A percentile compares a stretch with the other conserved stretches of the same genome.
phyloP scores from a whole-genome alignment of 2,329 filamentous ascomycete genomes.

The Penicillium sp. region DNA sequence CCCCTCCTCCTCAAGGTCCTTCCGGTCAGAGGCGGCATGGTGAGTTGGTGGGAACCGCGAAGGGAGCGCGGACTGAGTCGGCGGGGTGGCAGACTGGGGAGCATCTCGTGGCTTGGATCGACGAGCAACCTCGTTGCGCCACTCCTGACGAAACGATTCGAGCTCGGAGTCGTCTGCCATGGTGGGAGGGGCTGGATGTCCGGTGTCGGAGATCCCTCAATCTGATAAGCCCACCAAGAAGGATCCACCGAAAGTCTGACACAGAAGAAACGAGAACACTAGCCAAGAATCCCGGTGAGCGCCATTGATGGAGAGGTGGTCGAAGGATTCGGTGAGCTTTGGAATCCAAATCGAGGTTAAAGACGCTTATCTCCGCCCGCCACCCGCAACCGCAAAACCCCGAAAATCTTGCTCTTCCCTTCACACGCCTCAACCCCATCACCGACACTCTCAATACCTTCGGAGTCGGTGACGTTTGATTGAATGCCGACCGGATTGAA shows the following conservation, averaged over 20 bases:
- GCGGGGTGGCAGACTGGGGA: slow-evolving; percentile 8
- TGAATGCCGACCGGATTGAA: slow-evolving; percentile 15
- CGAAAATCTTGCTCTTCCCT: slow-evolving; percentile 21
- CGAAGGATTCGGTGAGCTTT: background rate
- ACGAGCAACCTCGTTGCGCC: slow-evolving; percentile 70
- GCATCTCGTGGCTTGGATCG: slow-evolving; percentile 34
- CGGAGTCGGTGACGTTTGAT: slow-evolving; percentile 5
- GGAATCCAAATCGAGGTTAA: slow-evolving; percentile 1
- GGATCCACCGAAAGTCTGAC: slow-evolving; percentile 9
- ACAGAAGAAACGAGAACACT: slow-evolving; percentile 3
- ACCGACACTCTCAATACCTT: background rate
- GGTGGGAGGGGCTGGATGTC: slow-evolving; percentile 16
- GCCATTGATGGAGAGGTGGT: slow-evolving; percentile 7
- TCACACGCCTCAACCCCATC: slow-evolving; percentile 13
- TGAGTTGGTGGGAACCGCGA: slow-evolving; percentile 36
- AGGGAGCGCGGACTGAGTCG: slow-evolving; percentile 18
- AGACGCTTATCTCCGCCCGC: slow-evolving; percentile 23
- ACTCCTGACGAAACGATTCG: slow-evolving; percentile 77
- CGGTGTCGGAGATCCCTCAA: slow-evolving; percentile 23
- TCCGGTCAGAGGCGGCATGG: slow-evolving; percentile 36
- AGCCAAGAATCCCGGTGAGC: slow-evolving; percentile 1
- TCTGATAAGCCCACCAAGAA: slow-evolving; percentile 22
- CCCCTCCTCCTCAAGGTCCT: slow-evolving; percentile 36
- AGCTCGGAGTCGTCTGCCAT: slow-evolving; percentile 61
- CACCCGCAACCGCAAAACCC: slow-evolving; percentile 22